A percentile compares a stretch with the other conserved stretches of the same genome.
Evolutionary conservation across 2,329 filamentous ascomycete genomes (phyloP).

Genomic region (Talaromyces sp.): DNA sequence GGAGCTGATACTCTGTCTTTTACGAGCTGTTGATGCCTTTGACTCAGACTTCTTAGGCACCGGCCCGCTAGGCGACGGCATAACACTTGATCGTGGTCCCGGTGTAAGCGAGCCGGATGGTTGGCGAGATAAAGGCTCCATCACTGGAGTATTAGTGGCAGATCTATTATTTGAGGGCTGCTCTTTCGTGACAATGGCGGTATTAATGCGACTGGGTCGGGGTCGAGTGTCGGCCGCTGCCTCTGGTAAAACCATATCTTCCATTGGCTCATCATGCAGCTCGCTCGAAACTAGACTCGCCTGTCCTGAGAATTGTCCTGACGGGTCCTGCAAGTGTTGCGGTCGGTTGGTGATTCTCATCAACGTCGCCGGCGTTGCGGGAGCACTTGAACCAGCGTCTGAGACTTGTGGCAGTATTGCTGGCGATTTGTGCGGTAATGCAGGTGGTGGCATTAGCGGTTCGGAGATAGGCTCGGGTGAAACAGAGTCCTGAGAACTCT

Average conservation of each 20-base stretch:
- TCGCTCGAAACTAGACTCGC: constrained; percentile 37
- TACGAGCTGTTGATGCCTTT: constrained; percentile 53
- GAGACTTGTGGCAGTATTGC: constrained; percentile 30
- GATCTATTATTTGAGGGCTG: constrained; percentile 41
- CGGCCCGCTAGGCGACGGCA: constrained; percentile 48
- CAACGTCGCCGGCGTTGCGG: constrained; percentile 80
- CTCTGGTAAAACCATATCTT: constrained; percentile 69
- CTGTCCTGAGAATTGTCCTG: constrained; percentile 31
- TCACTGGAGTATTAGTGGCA: constrained; percentile 56
- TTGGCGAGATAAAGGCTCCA: constrained; percentile 28
- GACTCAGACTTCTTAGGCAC: constrained; percentile 42
- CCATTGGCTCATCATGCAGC: constrained; percentile 53
- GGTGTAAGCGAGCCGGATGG: constrained; percentile 37
- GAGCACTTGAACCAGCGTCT: constrained; percentile 43
- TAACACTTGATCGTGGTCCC: constrained; percentile 51
- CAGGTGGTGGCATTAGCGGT: constrained; percentile 47
- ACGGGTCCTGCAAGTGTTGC: constrained; percentile 35
- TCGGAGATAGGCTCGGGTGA: constrained; percentile 48
- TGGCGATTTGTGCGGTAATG: constrained; percentile 42
- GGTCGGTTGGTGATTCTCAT: constrained; percentile 63
- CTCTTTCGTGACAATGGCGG: constrained; percentile 48
- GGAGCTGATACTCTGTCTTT: constrained; percentile 65
- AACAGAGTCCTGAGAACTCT: constrained; percentile 45
- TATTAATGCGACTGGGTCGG: constrained; percentile 48
- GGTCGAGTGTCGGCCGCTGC: constrained; percentile 52